Base-by-base conservation (phyloP, 2,329 filamentous ascomycete genomes). In the Aspergillus carbonarius region DNA sequence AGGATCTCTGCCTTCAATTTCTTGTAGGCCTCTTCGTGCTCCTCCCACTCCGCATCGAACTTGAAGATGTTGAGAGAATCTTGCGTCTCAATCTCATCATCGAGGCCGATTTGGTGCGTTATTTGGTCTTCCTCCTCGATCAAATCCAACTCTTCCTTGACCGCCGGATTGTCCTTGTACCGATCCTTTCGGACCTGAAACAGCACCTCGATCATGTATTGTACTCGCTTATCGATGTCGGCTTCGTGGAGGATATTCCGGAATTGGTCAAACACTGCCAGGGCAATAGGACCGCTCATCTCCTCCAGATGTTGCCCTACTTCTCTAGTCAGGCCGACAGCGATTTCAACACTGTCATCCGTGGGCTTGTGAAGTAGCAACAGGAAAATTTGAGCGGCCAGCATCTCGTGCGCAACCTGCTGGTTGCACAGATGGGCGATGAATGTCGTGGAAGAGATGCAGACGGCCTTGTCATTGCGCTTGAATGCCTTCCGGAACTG, bases 71-170 rank as follows among this genome's bases (percentile, higher is more conserved):
- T 99, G 54, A 98, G 81, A 0, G 86, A 85, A 68, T 98, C 93
- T 73, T 97, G 88, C 0, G 91, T 87, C 50, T 95, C 89, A 55
- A 96, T 83, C 37, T 92, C 87, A 63, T 92, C 92, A 64, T 96
- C 91, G 30, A 99, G 78, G 50, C 89, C 88, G 50, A 92, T 82
- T 57, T 87, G 85, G 77, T 99, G 95, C 1, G 95, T 98, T 68
- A 98, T 96, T 73, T 98, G 95, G 71, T 99, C 95, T 74, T 98
- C 93, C 76, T 99, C 95, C 76, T 98, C 93, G 8, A 99, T 91
- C 47, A 99, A 76, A 76, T 99, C 95, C 58, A 99, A 80, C 73
- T 99, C 95, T 72, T 97, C 93, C 74, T 88, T 93, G 68, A 98
- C 81, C 0, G 92, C 88, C 17, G 89, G 92, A 69, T 98, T 92